phyloP scores from a whole-genome alignment of 2,329 filamentous ascomycete species.

The Arthrobotrys pseudoclavata region DNA sequence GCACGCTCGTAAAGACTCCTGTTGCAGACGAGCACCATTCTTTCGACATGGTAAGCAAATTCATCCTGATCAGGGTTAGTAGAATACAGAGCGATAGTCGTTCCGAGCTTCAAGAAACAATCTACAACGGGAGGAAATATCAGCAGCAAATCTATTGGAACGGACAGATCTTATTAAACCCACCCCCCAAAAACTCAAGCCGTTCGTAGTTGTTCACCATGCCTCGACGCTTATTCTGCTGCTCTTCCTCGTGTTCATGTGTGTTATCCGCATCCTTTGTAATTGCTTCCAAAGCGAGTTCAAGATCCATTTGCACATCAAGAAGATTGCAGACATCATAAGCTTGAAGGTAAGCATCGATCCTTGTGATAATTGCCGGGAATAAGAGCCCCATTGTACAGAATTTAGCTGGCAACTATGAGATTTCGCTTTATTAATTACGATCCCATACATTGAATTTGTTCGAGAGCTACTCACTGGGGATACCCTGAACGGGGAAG shows the following conservation, averaged over 20 bases:
- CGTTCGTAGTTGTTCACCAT: slow-evolving; percentile 97
- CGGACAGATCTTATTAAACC: background rate
- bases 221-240: slow-evolving; percentile 81
- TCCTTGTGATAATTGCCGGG: slow-evolving; percentile 84
- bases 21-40: slow-evolving; percentile 93
- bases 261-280: slow-evolving; percentile 93
- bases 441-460: background rate
- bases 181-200: slow-evolving; percentile 83
- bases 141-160: background rate
- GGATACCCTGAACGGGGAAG: slow-evolving; percentile 83
- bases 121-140: slow-evolving; percentile 68
- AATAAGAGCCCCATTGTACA: slow-evolving; percentile 81
- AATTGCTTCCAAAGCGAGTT: slow-evolving; percentile 85
- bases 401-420: slow-evolving; percentile 76
- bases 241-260: slow-evolving; percentile 77
- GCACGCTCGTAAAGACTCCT: slow-evolving; percentile 86
- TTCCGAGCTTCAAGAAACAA: slow-evolving; percentile 92
- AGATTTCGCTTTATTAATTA: background rate
- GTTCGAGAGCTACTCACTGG: slow-evolving; percentile 71
- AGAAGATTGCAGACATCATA: slow-evolving; percentile 79
- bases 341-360: slow-evolving; percentile 85
- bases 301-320: slow-evolving; percentile 72
- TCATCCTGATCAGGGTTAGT: slow-evolving; percentile 83
- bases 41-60: slow-evolving; percentile 87
- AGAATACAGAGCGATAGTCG: slow-evolving; percentile 86